Conservation (phyloP, 805 yeast species). For the Barnettozyma wickerhamii region DNA sequence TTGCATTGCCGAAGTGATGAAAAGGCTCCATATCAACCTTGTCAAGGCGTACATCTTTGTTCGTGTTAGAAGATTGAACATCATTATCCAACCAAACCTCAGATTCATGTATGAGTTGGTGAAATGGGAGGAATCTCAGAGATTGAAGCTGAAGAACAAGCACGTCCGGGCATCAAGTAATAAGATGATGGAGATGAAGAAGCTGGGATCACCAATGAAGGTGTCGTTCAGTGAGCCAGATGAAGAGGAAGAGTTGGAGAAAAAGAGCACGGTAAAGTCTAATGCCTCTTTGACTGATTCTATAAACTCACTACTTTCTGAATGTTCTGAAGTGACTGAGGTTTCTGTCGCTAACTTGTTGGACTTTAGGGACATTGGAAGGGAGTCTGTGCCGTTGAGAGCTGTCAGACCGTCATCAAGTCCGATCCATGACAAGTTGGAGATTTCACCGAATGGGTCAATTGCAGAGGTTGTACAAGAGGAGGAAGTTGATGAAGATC, state of each 20-base stretch:
- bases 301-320: slow-evolving; percentile 9
- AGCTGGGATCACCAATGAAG: slow-evolving; percentile 9
- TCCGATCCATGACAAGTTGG: slow-evolving; percentile 6
- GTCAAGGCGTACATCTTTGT: slow-evolving; percentile 83
- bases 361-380: slow-evolving; percentile 3
- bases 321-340: slow-evolving; percentile 5
- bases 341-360: slow-evolving; percentile 4
- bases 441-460: slow-evolving; percentile 3
- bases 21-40: slow-evolving; percentile 57
- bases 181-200: neutral
- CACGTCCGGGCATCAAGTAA: neutral
- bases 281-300: slow-evolving; percentile 10
- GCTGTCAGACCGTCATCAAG: slow-evolving; percentile 5
- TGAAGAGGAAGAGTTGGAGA: slow-evolving; percentile 6
- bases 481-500: slow-evolving; percentile 11
- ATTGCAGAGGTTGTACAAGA: slow-evolving; percentile 13
- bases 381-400: slow-evolving; percentile 7
- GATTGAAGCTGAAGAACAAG: slow-evolving; percentile 9
- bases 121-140: slow-evolving; percentile 49
- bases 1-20: slow-evolving; percentile 93
- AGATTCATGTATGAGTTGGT: slow-evolving; percentile 88
- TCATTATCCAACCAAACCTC: slow-evolving; percentile 90
- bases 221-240: slow-evolving; percentile 2
- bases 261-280: neutral
- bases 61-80: slow-evolving; percentile 84